These are phyloP conservation scores for Aspergillus fumigatiaffinis DNA, from an alignment of 2,329 filamentous ascomycete genomes.

Conservation along the genomic window DNA sequence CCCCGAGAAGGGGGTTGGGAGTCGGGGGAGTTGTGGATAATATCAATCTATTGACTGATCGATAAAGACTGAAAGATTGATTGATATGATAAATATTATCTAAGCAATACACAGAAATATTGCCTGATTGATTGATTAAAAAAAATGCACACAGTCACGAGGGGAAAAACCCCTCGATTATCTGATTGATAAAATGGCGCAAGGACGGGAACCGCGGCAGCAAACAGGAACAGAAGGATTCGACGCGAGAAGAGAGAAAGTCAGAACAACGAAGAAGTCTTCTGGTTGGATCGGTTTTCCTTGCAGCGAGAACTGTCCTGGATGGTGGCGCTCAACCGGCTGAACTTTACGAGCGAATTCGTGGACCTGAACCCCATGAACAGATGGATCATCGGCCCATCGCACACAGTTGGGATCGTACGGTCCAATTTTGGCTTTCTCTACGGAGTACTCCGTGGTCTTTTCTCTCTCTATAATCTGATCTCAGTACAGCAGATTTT, in stretches of 20 bases:
- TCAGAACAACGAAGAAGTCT: not conserved
- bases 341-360: not conserved
- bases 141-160: not conserved
- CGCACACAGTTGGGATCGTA: not conserved
- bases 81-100: not conserved
- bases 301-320: not conserved
- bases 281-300: not conserved
- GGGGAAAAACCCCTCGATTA: not conserved
- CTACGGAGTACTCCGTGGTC: too few species aligned
- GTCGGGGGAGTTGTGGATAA: too few species aligned
- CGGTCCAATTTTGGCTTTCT: too few species aligned
- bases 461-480: not conserved
- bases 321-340: not conserved
- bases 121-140: not conserved
- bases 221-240: not conserved
- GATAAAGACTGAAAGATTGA: not conserved
- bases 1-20: not conserved
- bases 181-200: not conserved
- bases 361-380: not conserved
- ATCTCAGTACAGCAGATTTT: too few species aligned
- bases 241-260: not conserved
- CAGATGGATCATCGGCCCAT: not conserved
- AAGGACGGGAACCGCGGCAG: not conserved
- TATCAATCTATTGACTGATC: slow-evolving; percentile 1
- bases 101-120: too few species aligned